Evolutionary conservation across 2,329 filamentous ascomycete species (phyloP).

Genomic region (Pestalotiopsis sp.): DNA sequence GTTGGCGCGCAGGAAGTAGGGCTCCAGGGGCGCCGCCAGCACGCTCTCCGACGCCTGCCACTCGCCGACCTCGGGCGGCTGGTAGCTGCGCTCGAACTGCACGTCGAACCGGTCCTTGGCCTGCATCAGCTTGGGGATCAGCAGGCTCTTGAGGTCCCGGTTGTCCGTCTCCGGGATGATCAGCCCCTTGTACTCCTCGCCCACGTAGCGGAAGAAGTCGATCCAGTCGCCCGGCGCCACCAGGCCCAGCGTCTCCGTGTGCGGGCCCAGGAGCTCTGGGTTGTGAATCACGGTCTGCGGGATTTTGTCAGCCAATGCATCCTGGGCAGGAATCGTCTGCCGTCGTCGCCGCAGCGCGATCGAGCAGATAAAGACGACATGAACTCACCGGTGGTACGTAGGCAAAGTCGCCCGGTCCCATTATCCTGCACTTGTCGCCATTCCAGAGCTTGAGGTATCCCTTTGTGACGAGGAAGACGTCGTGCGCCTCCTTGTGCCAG

Average conservation of each 20-base stretch:
- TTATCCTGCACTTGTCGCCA: slow-evolving; percentile 56
- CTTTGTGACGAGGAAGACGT: slow-evolving; percentile 59
- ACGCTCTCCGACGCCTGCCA: slow-evolving; percentile 44
- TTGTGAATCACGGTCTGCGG: slow-evolving; percentile 54
- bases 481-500: slow-evolving; percentile 59
- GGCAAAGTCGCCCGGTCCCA: slow-evolving; percentile 60
- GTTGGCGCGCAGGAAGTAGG: slow-evolving; percentile 56
- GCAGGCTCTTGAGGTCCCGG: slow-evolving; percentile 50
- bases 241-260: slow-evolving; percentile 57
- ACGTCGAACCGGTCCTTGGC: slow-evolving; percentile 60
- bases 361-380: background rate
- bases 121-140: slow-evolving; percentile 59
- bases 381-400: slow-evolving; percentile 56
- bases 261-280: slow-evolving; percentile 54
- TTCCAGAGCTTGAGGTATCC: slow-evolving; percentile 60
- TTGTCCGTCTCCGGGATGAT: slow-evolving; percentile 54
- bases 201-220: slow-evolving; percentile 62
- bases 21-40: slow-evolving; percentile 40
- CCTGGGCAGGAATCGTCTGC: background rate
- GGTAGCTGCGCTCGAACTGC: slow-evolving; percentile 51
- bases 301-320: background rate
- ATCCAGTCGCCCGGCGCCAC: slow-evolving; percentile 62
- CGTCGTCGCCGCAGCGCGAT: background rate
- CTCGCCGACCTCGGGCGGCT: slow-evolving; percentile 44
- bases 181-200: slow-evolving; percentile 52